A percentile compares a stretch with the other conserved stretches of the same genome.
phyloP scores from a whole-genome alignment of 2,329 filamentous ascomycete species.

The Beauveria medogensis region DNA sequence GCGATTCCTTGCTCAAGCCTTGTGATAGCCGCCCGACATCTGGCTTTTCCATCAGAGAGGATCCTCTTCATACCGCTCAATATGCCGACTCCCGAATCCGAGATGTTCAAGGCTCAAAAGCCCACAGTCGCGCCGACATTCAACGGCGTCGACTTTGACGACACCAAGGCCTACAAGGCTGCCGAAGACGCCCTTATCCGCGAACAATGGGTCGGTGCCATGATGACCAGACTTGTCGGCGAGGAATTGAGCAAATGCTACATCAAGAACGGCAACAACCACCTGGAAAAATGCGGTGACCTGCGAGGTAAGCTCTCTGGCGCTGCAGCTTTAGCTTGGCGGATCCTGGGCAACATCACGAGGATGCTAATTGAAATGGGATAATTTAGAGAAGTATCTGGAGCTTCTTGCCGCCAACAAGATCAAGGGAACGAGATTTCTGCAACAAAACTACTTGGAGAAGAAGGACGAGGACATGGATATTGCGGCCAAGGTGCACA shows the following conservation, averaged over 20 bases:
- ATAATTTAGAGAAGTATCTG: slow-evolving; percentile 61
- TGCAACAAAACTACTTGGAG: slow-evolving; percentile 68
- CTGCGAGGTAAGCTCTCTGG: slow-evolving; percentile 59
- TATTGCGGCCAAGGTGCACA: slow-evolving; percentile 30
- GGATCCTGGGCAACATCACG: not conserved
- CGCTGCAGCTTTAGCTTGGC: not conserved
- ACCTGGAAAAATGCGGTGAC: slow-evolving; percentile 77
- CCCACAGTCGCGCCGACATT: slow-evolving; percentile 75
- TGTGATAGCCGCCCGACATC: slow-evolving; percentile 1
- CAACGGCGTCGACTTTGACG: slow-evolving; percentile 79
- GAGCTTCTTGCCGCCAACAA: slow-evolving; percentile 68
- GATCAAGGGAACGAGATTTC: slow-evolving; percentile 70
- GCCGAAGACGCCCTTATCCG: slow-evolving; percentile 76
- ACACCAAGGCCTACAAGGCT: slow-evolving; percentile 71
- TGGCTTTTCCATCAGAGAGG: not conserved
- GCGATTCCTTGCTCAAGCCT: not conserved
- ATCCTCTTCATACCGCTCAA: not conserved
- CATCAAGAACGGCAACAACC: slow-evolving; percentile 74
- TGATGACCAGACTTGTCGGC: slow-evolving; percentile 77
- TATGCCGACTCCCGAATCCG: slow-evolving; percentile 81
- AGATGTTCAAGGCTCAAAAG: slow-evolving; percentile 74
- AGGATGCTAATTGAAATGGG: slow-evolving; percentile 9
- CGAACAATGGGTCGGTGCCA: slow-evolving; percentile 82
- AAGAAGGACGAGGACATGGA: slow-evolving; percentile 39
- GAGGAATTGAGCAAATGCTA: slow-evolving; percentile 85